A percentile compares a stretch with the other conserved stretches of the same genome.
These are phyloP conservation scores for Lactarius vividus DNA, from an alignment of 768 basidiomycete genomes.

Conservation along the genomic window DNA sequence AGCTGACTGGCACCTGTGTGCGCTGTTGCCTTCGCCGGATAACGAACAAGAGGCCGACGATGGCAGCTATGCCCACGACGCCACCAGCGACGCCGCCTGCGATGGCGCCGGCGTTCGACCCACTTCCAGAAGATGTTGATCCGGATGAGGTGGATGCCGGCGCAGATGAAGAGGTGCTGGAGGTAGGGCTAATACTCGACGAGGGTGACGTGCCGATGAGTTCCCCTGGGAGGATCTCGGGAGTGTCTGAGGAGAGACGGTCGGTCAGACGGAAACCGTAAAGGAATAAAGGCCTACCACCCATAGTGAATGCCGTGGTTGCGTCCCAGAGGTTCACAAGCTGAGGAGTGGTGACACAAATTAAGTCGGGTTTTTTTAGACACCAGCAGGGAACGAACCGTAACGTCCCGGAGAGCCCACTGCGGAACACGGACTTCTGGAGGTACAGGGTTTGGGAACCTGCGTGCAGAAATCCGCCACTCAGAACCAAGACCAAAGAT, in stretches of 20 bases:
- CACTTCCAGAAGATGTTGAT: neutral
- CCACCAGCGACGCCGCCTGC: constrained; percentile 14
- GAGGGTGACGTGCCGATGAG: neutral
- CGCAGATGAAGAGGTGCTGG: too few relatives aligned
- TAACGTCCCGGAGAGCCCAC: constrained; percentile 14
- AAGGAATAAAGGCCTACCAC: neutral
- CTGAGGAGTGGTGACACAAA: neutral
- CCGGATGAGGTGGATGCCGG: neutral
- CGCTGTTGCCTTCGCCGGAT: neutral
- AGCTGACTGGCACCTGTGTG: too few relatives aligned
- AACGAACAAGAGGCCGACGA: neutral
- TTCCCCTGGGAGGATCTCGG: constrained; percentile 4
- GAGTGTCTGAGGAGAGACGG: neutral
- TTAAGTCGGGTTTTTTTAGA: neutral
- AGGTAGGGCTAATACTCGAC: neutral
- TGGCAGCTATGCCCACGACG: neutral
- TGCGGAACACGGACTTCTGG: constrained; percentile 7
- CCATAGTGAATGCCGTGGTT: neutral
- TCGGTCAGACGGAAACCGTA: neutral
- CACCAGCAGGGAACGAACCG: constrained; percentile 4
- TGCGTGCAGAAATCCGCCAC: neutral
- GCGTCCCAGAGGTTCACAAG: neutral
- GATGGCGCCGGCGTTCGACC: neutral
- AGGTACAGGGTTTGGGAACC: constrained; percentile 18
- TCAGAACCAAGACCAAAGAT: neutral